phyloP scores from a whole-genome alignment of 805 yeast species.

The Saturnispora sanitii region DNA sequence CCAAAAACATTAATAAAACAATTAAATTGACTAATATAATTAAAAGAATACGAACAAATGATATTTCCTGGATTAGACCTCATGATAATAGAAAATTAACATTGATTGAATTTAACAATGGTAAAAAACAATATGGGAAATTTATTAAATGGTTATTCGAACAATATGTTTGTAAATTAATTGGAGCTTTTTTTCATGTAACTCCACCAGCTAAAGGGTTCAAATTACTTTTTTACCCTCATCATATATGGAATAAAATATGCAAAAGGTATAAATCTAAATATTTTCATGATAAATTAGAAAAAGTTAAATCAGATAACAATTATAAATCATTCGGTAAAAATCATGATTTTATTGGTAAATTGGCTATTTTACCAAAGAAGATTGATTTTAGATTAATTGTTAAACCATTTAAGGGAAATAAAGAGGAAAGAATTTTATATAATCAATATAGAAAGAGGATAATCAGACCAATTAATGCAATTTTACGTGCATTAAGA shows the following conservation, averaged over 20 bases:
- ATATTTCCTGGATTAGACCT: constrained; percentile 48
- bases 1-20: constrained; percentile 29
- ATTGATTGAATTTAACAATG: constrained; percentile 33
- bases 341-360: constrained; percentile 30
- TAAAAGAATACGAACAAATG: constrained; percentile 30
- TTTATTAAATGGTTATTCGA: constrained; percentile 54
- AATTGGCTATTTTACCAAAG: constrained; percentile 51
- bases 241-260: constrained; percentile 43
- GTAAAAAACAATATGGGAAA: constrained; percentile 28
- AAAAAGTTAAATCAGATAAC: constrained; percentile 12
- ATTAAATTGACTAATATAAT: constrained; percentile 27
- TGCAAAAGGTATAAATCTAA: constrained; percentile 32
- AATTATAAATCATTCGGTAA: constrained; percentile 13
- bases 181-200: constrained; percentile 53
- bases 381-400: constrained; percentile 48
- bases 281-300: constrained; percentile 34
- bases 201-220: constrained; percentile 42
- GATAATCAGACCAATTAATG: constrained; percentile 35
- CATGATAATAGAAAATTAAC: constrained; percentile 21
- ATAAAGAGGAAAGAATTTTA: constrained; percentile 25
- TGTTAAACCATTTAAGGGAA: constrained; percentile 40
- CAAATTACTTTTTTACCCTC: constrained; percentile 43
- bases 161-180: constrained; percentile 34
- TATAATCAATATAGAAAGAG: constrained; percentile 29
- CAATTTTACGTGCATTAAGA: constrained; percentile 20